Conservation (phyloP, 805 yeast species). For the Saccharomycopsis javanensis region DNA sequence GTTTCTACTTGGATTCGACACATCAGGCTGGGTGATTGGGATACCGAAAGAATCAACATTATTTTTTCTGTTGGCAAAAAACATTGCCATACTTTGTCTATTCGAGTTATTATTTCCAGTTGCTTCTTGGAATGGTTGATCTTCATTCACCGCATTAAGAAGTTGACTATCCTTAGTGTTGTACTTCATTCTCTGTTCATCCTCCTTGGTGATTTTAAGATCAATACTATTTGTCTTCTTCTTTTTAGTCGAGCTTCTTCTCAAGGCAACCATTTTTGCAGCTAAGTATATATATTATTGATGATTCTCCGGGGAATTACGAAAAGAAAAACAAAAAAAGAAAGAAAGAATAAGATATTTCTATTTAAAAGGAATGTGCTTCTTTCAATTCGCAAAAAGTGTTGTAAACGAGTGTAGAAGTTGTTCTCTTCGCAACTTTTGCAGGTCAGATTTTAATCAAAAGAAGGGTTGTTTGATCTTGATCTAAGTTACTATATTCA, state of each 20-base stretch:
- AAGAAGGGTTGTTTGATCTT: no score
- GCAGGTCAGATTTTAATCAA: no score
- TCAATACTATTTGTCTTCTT: conserved; percentile 26
- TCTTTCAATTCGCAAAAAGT: no score
- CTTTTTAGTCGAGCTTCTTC: conserved; percentile 13
- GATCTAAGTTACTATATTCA: no score
- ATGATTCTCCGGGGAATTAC: background rate
- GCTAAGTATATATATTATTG: background rate
- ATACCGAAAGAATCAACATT: conserved; percentile 80
- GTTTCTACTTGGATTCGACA: conserved; percentile 85
- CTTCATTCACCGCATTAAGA: conserved; percentile 85
- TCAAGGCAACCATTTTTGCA: conserved; percentile 15
- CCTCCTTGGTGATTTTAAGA: conserved; percentile 40
- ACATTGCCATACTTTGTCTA: conserved; percentile 30
- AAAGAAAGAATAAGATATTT: background rate
- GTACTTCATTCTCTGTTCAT: conserved; percentile 15
- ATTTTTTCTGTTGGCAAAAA: conserved; percentile 40
- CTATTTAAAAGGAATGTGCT: no score
- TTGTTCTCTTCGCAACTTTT: no score
- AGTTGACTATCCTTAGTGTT: conserved; percentile 61
- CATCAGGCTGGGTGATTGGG: conserved; percentile 68
- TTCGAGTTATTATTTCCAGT: conserved; percentile 28
- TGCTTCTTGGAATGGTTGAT: conserved; percentile 82
- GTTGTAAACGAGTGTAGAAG: no score
- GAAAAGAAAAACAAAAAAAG: conserved; percentile 1